Evolutionary conservation across 345 rosid genomes (phyloP).

Genomic region (Salix viminalis): DNA sequence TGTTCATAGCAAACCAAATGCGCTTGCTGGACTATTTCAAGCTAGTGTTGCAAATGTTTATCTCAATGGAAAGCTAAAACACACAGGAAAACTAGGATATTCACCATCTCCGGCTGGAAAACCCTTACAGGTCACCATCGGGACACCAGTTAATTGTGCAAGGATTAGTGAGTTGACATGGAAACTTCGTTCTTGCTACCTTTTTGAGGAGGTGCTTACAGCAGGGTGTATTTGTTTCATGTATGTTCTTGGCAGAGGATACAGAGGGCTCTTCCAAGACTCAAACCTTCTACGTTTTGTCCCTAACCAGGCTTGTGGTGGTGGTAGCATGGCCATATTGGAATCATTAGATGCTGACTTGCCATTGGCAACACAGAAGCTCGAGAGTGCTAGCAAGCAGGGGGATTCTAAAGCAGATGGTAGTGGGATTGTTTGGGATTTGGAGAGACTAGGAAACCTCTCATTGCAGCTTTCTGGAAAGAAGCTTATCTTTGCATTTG

Average conservation of each 20-base stretch:
- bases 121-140: slow-evolving; percentile 88
- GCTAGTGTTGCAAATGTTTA: slow-evolving; percentile 96
- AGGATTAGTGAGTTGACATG: slow-evolving; percentile 77
- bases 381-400: slow-evolving; percentile 63
- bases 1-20: slow-evolving; percentile 99
- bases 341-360: slow-evolving; percentile 81
- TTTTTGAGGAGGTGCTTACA: slow-evolving; percentile 96
- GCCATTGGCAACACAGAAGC: slow-evolving; percentile 63
- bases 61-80: slow-evolving; percentile 92
- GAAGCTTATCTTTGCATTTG: slow-evolving; percentile 97
- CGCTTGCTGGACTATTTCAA: slow-evolving; percentile 99
- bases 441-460: slow-evolving; percentile 82
- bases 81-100: slow-evolving; percentile 95
- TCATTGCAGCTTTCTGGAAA: slow-evolving; percentile 90
- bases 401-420: slow-evolving; percentile 88
- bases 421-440: slow-evolving; percentile 98
- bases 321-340: slow-evolving; percentile 97
- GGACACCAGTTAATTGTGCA: slow-evolving; percentile 78
- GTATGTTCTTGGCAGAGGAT: slow-evolving; percentile 97
- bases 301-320: slow-evolving; percentile 98
- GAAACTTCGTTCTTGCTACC: slow-evolving; percentile 96
- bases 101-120: slow-evolving; percentile 96
- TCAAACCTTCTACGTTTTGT: slow-evolving; percentile 91
- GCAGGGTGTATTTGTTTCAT: slow-evolving; percentile 94
- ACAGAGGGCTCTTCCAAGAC: slow-evolving; percentile 96